Evolutionary conservation across 352 stramenopile species (phyloP).

Genomic region (Globisporangium barbulae): DNA sequence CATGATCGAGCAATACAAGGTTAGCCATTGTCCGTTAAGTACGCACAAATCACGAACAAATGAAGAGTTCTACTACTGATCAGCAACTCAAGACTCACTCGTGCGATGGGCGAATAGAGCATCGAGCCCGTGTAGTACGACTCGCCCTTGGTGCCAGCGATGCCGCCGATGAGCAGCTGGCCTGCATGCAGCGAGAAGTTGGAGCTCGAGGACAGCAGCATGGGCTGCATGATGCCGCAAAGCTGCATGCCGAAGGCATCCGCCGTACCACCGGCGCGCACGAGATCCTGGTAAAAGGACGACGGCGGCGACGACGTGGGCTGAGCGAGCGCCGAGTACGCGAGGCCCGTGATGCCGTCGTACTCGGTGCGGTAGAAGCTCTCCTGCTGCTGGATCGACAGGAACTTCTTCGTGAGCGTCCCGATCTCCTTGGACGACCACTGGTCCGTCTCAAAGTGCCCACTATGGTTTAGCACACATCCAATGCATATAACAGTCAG

Average conservation of each 20-base stretch:
- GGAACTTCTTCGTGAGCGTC: conserved; percentile 59
- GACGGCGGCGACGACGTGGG: conserved; percentile 30
- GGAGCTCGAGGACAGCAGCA: conserved; percentile 34
- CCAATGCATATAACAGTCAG: background rate
- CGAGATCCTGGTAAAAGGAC: conserved; percentile 60
- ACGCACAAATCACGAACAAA: background rate
- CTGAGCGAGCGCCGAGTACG: conserved; percentile 52
- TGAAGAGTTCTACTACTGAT: background rate
- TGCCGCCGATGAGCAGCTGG: conserved; percentile 64
- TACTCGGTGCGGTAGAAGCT: conserved; percentile 75
- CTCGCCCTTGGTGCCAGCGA: conserved; percentile 47
- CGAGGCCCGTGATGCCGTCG: conserved; percentile 76
- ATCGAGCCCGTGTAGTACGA: conserved; percentile 63
- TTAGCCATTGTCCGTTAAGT: background rate
- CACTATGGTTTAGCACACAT: conserved; percentile 25
- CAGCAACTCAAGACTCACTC: conserved; percentile 25
- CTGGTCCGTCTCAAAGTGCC: conserved; percentile 66
- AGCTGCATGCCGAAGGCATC: conserved; percentile 75
- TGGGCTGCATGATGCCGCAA: conserved; percentile 74
- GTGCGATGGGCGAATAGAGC: conserved; percentile 73
- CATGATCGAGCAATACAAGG: background rate
- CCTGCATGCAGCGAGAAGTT: conserved; percentile 58
- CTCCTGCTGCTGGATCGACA: conserved; percentile 71
- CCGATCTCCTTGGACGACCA: conserved; percentile 57
- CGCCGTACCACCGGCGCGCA: conserved; percentile 31